These are phyloP conservation scores for Lumnitzera racemosa DNA, from an alignment of 345 rosid genomes.

Conservation along the genomic window DNA sequence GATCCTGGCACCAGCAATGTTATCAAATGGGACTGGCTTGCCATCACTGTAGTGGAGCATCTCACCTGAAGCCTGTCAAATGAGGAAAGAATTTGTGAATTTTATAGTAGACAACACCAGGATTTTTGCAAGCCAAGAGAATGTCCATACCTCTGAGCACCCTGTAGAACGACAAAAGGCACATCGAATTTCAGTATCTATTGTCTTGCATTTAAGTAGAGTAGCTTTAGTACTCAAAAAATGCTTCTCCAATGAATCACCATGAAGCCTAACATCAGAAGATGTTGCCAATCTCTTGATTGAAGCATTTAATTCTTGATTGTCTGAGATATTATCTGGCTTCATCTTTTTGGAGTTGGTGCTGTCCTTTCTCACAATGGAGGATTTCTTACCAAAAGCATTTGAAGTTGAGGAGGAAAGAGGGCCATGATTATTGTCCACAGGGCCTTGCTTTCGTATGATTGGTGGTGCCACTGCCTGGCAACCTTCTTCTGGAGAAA, in stretches of 20 bases:
- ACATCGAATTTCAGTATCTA: conserved; percentile 27
- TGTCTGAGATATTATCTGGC: conserved; percentile 6
- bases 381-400: background rate
- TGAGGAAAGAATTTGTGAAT: conserved; percentile 1
- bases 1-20: conserved; percentile 42
- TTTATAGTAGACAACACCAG: background rate
- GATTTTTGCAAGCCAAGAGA: conserved; percentile 5
- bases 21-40: conserved; percentile 50
- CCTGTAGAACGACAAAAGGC: conserved; percentile 76
- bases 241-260: conserved; percentile 14
- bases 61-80: conserved; percentile 72
- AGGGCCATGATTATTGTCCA: conserved; percentile 6
- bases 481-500: conserved; percentile 3
- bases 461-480: conserved; percentile 11
- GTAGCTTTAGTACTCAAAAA: conserved; percentile 1
- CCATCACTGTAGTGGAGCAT: conserved; percentile 70
- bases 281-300: background rate
- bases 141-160: conserved; percentile 52
- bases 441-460: conserved; percentile 15
- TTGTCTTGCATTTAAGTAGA: conserved; percentile 32
- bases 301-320: conserved; percentile 1
- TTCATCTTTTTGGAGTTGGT: background rate
- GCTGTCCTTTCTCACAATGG: background rate
- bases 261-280: conserved; percentile 7
- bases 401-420: conserved; percentile 10